These are phyloP conservation scores for Coffea humblotiana DNA, from an alignment of 305 asterid genomes.

Conservation along the genomic window DNA sequence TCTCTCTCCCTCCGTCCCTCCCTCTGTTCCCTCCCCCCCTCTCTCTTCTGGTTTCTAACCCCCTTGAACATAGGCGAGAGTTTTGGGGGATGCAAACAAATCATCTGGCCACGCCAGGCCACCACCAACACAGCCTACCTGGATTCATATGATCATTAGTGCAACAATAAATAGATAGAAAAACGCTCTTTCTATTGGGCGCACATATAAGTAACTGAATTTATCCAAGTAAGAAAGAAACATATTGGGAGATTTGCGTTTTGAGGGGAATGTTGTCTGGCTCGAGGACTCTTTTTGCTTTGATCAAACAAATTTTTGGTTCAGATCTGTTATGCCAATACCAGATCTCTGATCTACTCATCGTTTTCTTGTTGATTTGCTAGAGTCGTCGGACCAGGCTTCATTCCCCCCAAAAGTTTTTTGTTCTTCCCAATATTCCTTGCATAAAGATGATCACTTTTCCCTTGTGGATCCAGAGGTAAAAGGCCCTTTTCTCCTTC, in stretches of 20 bases:
- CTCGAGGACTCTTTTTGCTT: slow-evolving; percentile 29
- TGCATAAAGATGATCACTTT: neutral
- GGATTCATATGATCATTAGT: neutral
- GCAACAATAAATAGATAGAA: too few species aligned
- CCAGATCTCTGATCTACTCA: slow-evolving; percentile 5
- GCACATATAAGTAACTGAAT: too few species aligned
- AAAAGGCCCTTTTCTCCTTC: neutral
- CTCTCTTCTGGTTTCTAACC: neutral
- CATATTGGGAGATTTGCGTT: slow-evolving; percentile 1
- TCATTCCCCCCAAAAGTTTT: slow-evolving; percentile 35
- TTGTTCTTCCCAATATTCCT: neutral
- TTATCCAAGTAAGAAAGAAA: neutral
- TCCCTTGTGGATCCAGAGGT: neutral
- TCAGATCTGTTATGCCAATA: slow-evolving; percentile 11
- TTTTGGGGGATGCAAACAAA: neutral
- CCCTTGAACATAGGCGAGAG: slow-evolving; percentile 39
- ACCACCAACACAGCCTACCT: slow-evolving; percentile 16
- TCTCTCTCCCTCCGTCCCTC: neutral
- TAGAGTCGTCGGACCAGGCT: slow-evolving; percentile 28
- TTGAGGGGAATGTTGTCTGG: slow-evolving; percentile 40
- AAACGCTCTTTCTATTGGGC: neutral
- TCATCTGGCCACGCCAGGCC: slow-evolving; percentile 19
- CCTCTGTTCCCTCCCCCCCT: neutral
- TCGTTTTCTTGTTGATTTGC: neutral
- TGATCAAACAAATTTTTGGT: neutral